Base-by-base conservation (phyloP, 2,329 filamentous ascomycete genomes). In the Ceratocystiopsis sp. region DNA sequence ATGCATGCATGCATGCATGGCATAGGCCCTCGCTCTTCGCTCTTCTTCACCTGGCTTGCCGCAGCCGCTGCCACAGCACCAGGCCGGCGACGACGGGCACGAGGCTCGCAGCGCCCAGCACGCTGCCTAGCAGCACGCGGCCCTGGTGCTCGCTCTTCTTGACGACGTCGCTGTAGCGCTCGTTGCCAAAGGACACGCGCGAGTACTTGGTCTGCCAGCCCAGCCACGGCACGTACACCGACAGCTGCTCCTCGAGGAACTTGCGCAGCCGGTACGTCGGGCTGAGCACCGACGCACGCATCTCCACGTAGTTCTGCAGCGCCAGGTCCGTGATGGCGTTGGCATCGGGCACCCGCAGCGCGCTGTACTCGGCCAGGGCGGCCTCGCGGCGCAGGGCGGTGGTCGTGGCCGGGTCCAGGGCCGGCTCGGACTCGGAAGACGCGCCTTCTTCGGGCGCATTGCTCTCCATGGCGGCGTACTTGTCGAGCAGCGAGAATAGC, bases 171-270 rank as follows among this genome's bases (percentile, higher is more conserved):
- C 82, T 84, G 59, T 98, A 98, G 17, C 83, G 67, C 62, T 93
- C 81, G 54, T 94, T 95, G 46, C 84, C 84, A 58, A 98, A 98
- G 51, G 86, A 94, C 10, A 98, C 80, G 17, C 89, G 73, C 1
- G 82, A 78, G 57, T 98, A 98, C 62, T 94, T 85, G 2, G 91
- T 98, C 55, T 80, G 77, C 78, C 89, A 95, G 0, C 89, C 91
- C 13, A 87, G 61, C 21, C 69, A 64, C 0, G 91, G 91, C 2
- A 93, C 55, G 52, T 81, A 78, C 14, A 81, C 71, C 42, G 80
- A 84, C 42, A 96, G 64, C 33, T 71, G 74, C 63, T 98, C 91
- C 56, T 98, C 91, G 14, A 95, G 64, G 50, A 68, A 78, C 61
- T 98, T 98, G 44, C 91, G 75, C 11, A 91, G 58, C 33, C 80